Evolutionary conservation across 2,329 filamentous ascomycete species (phyloP).

Genomic region (Curvularia sp.): DNA sequence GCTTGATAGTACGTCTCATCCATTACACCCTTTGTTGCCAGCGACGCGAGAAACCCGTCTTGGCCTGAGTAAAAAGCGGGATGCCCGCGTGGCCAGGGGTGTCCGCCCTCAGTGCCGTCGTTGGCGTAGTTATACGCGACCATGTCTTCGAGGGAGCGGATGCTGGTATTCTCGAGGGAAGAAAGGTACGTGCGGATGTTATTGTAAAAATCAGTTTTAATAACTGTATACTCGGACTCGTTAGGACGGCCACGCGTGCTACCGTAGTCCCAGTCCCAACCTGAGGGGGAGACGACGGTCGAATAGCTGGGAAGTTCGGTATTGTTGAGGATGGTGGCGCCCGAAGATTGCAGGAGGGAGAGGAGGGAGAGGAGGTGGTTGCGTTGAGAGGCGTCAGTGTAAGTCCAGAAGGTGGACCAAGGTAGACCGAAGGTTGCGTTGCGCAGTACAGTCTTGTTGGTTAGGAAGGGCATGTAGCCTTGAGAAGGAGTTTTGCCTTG

Average conservation of each 20-base stretch:
- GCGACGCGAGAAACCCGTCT: conserved; percentile 71
- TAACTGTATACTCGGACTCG: conserved; percentile 74
- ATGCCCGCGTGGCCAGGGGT: conserved; percentile 58
- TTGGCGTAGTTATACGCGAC: conserved; percentile 59
- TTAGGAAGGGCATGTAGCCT: conserved; percentile 66
- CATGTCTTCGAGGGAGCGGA: conserved; percentile 36
- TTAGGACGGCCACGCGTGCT: conserved; percentile 67
- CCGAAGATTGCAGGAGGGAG: conserved; percentile 63
- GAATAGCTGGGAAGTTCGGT: conserved; percentile 71
- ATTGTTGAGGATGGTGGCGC: conserved; percentile 71
- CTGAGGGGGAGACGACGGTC: conserved; percentile 67
- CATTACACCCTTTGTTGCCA: conserved; percentile 65
- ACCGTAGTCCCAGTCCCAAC: conserved; percentile 80
- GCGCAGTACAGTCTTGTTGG: conserved; percentile 61
- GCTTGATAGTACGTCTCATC: conserved; percentile 73
- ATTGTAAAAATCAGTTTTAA: conserved; percentile 75
- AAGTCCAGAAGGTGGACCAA: conserved; percentile 74
- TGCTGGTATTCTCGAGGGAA: conserved; percentile 61
- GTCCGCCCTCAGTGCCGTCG: conserved; percentile 70
- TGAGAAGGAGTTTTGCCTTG: conserved; percentile 58
- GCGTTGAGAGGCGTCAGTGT: conserved; percentile 64
- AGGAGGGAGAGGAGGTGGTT: conserved; percentile 59
- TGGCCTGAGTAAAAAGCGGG: conserved; percentile 68
- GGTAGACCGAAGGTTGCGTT: conserved; percentile 73
- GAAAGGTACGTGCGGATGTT: conserved; percentile 69